Evolutionary conservation across 1,284 basidiomycete genomes (phyloP).

Genomic region (Rhodotorula sp.): DNA sequence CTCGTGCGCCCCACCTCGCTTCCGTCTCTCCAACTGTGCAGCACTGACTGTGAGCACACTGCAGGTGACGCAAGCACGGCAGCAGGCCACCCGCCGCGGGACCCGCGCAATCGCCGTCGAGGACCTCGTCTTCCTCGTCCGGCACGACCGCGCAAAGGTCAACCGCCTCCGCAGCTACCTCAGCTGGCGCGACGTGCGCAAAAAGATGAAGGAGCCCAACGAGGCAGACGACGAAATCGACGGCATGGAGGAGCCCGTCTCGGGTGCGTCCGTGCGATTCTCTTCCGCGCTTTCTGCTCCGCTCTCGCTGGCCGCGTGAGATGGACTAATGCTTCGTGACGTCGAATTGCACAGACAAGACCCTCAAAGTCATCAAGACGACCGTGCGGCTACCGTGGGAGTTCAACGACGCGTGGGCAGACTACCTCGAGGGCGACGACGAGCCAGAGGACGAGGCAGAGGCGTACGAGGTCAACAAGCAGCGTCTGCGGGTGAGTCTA

Average conservation of each 20-base stretch:
- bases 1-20: constrained; percentile 61
- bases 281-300: background rate
- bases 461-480: constrained; percentile 89
- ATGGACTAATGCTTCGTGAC: background rate
- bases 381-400: constrained; percentile 98
- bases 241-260: constrained; percentile 65
- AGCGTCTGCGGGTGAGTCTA: constrained; percentile 62
- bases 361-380: constrained; percentile 60
- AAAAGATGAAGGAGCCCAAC: constrained; percentile 54
- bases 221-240: constrained; percentile 46
- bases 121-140: constrained; percentile 94
- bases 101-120: constrained; percentile 85
- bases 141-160: constrained; percentile 91
- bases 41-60: background rate
- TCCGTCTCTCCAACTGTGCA: background rate
- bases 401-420: constrained; percentile 84
- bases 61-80: constrained; percentile 86
- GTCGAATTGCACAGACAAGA: constrained; percentile 6
- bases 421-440: constrained; percentile 76
- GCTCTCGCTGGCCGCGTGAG: background rate
- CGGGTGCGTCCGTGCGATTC: constrained; percentile 59
- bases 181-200: constrained; percentile 97
- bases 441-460: constrained; percentile 89
- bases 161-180: constrained; percentile 90
- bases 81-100: constrained; percentile 74